Base-by-base conservation (phyloP, 148 eudicot species). In the Salicornia ramosissima region DNA sequence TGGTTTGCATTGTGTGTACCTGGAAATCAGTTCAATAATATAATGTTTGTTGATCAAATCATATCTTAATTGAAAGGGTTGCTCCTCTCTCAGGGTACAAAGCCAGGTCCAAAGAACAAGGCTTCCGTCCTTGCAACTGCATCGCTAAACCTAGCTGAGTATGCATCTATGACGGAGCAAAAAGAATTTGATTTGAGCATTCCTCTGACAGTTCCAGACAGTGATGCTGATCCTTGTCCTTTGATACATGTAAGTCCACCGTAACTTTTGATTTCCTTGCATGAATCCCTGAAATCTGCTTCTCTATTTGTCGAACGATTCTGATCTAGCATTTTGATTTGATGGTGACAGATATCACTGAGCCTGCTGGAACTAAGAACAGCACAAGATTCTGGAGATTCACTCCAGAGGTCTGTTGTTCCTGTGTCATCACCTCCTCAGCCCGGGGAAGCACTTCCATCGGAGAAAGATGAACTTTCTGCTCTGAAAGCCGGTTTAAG, bases 401-500 rank as follows among this genome's bases (percentile, higher is more conserved):
- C 81, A 36, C 73, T 78, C 0, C 85, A 81, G 67, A 82, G 74
- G 52, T 73, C 84, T 16, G 56, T 78, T 54, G 75, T 71, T 70
- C 75, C 86, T 36, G 71, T 73, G 49, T 10, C 73, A 28, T 77
- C 83, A 43, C 73, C 88, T 54, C 60, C 82, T 16, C 74, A 64
- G 52, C 45, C 83, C 11, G 78, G 65, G 47, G 90, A 83, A 50
- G 67, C 82, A 18, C 71, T 68, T 53, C 71, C 88, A 28, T 22
- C 81, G 16, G 95, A 86, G 75, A 93, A 86, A 79, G 95, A 93
- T 49, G 98, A 93, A 71, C 81, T 84, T 70, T 93, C 98, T 73
- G 92, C 92, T 18, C 85, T 93, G n/a, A 90, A 93, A 78, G 96
- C 96, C 2, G 88, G 98, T 59, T 79, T 93, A 29, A 76, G 92